phyloP scores from a whole-genome alignment of 495 filamentous ascomycete genomes.

The Amniculicola lignicola region DNA sequence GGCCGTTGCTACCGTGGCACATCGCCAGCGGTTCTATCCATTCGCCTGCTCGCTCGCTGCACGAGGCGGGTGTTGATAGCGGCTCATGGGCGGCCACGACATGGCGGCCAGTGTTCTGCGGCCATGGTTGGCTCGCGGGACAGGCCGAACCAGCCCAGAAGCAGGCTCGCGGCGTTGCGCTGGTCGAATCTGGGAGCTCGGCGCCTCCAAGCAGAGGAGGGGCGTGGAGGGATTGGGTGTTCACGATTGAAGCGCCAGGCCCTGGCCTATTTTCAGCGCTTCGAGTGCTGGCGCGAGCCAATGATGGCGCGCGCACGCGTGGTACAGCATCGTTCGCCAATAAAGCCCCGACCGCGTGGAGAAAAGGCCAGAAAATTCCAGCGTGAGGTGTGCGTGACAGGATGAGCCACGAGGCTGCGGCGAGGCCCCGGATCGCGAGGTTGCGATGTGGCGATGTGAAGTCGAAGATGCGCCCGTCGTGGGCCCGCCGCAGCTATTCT shows the following conservation, averaged over 20 bases:
- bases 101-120: conserved; percentile 8
- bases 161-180: conserved; percentile 11
- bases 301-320: conserved; percentile 5
- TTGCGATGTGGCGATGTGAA: too few species aligned
- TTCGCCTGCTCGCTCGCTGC: conserved; percentile 4
- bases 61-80: conserved; percentile 17
- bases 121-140: conserved; percentile 19
- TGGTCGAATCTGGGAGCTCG: conserved; percentile 18
- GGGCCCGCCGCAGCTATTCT: too few species aligned
- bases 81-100: conserved; percentile 33
- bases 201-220: conserved; percentile 28
- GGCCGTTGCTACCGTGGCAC: conserved; percentile 21
- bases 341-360: conserved; percentile 7
- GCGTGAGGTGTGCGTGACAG: too few species aligned
- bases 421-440: too few species aligned
- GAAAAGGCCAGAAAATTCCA: not conserved
- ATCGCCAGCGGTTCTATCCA: conserved; percentile 28
- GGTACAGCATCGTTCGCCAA: conserved; percentile 22
- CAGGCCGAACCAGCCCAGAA: too few species aligned
- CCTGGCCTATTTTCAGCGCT: conserved; percentile 22
- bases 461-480: too few species aligned
- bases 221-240: conserved; percentile 12
- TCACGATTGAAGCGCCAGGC: conserved; percentile 22
- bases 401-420: conserved; percentile 14
- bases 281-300: conserved; percentile 10